These are phyloP conservation scores for Myxozyma lipomycoides DNA, from an alignment of 805 yeast genomes.

Conservation along the genomic window DNA sequence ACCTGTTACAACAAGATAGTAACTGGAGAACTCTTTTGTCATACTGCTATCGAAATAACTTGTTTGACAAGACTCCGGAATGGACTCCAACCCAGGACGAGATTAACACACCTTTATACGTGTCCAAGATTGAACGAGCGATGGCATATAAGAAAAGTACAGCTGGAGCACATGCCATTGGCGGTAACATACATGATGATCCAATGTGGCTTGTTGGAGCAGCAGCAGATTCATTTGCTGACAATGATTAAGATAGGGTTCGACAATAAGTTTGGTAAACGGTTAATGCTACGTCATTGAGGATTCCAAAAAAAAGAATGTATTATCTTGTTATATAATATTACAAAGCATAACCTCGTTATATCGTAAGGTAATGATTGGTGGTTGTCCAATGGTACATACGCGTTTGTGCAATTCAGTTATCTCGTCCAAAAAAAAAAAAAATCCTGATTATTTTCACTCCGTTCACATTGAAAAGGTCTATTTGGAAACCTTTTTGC, in stretches of 20 bases:
- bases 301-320: no score
- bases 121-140: constrained; percentile 16
- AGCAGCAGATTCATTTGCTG: constrained; percentile 16
- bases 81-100: constrained; percentile 23
- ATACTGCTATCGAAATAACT: constrained; percentile 17
- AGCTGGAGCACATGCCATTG: not conserved
- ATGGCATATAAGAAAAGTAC: constrained; percentile 2
- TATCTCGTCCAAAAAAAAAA: not conserved
- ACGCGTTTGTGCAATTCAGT: no score
- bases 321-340: no score
- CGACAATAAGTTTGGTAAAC: no score
- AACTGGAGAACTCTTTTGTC: constrained; percentile 24
- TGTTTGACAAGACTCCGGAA: constrained; percentile 9
- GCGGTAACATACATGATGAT: constrained; percentile 11
- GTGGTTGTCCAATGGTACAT: not conserved
- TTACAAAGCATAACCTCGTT: not conserved
- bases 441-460: not conserved
- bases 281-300: no score
- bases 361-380: not conserved
- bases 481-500: no score
- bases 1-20: constrained; percentile 17
- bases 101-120: constrained; percentile 14
- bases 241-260: not conserved
- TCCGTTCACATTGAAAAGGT: no score
- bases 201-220: constrained; percentile 27